Evolutionary conservation across 2,329 filamentous ascomycete species (phyloP).

Genomic region (Botryosphaeria dothidea): DNA sequence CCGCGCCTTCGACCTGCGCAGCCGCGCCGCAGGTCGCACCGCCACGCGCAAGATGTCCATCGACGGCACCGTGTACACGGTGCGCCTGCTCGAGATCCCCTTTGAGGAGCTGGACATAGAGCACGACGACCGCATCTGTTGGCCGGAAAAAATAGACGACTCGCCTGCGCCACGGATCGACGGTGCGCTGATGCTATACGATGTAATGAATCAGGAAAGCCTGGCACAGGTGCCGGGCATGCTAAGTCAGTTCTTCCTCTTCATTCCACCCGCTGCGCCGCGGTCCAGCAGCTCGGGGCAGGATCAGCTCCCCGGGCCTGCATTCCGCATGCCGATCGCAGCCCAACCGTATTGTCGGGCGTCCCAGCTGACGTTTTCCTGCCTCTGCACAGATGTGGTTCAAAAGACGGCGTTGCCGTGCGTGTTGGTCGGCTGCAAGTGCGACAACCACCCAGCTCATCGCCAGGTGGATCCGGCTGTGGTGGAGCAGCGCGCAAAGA

Average conservation of each 20-base stretch:
- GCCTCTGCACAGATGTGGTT: slow-evolving; percentile 63
- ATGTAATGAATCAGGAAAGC: slow-evolving; percentile 77
- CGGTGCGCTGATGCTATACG: slow-evolving; percentile 82
- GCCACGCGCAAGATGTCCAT: slow-evolving; percentile 56
- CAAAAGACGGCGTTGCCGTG: slow-evolving; percentile 72
- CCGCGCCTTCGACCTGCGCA: slow-evolving; percentile 53
- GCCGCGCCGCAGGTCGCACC: background rate
- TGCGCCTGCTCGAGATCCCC: slow-evolving; percentile 59
- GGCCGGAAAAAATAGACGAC: slow-evolving; percentile 61
- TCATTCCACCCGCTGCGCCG: background rate
- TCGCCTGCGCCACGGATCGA: slow-evolving; percentile 74
- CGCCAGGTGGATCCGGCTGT: slow-evolving; percentile 70
- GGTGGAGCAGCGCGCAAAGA: slow-evolving; percentile 64
- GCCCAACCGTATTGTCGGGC: slow-evolving; percentile 10
- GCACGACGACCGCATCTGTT: slow-evolving; percentile 54
- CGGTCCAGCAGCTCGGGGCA: slow-evolving; percentile 20
- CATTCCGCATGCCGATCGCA: slow-evolving; percentile 1
- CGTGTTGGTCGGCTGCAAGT: slow-evolving; percentile 85
- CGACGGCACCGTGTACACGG: slow-evolving; percentile 56
- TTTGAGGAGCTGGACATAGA: slow-evolving; percentile 54
- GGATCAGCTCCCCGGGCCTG: slow-evolving; percentile 21
- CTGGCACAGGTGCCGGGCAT: slow-evolving; percentile 73
- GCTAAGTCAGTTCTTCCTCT: slow-evolving; percentile 64
- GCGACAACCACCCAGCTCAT: slow-evolving; percentile 71
- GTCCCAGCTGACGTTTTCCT: slow-evolving; percentile 19